Evolutionary conservation across 768 basidiomycete species (phyloP).

Genomic region (Podaxis sp.): DNA sequence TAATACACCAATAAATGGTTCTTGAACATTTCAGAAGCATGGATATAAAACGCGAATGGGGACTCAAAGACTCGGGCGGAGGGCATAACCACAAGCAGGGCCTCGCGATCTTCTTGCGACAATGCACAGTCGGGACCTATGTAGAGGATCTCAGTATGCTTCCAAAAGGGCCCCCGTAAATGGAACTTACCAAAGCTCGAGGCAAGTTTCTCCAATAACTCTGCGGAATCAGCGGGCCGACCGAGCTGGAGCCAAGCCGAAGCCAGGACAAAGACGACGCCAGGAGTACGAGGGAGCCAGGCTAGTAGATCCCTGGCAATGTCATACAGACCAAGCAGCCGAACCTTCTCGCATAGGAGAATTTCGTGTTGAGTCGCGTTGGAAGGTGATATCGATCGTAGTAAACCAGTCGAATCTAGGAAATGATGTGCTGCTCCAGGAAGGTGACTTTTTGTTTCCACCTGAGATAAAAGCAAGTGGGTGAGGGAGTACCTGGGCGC

Average conservation of each 20-base stretch:
- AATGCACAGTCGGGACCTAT: slow-evolving; percentile 50
- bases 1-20: slow-evolving; percentile 50
- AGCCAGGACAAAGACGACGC: slow-evolving; percentile 70
- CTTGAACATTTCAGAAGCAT: slow-evolving; percentile 76
- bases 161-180: too few relatives aligned
- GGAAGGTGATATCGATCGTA: slow-evolving; percentile 69
- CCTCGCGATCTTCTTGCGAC: slow-evolving; percentile 61
- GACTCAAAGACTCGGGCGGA: slow-evolving; percentile 54
- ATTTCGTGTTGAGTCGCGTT: slow-evolving; percentile 69
- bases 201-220: slow-evolving; percentile 70
- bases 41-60: slow-evolving; percentile 74
- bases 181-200: slow-evolving; percentile 66
- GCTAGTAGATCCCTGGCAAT: slow-evolving; percentile 64
- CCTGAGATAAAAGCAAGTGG: slow-evolving; percentile 58
- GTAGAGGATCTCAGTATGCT: slow-evolving; percentile 16
- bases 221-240: slow-evolving; percentile 71
- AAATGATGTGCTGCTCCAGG: slow-evolving; percentile 68
- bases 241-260: slow-evolving; percentile 66
- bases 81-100: slow-evolving; percentile 63
- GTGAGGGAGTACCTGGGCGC: slow-evolving; percentile 61
- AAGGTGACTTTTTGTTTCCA: slow-evolving; percentile 46
- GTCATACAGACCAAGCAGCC: slow-evolving; percentile 60
- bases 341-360: slow-evolving; percentile 68
- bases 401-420: slow-evolving; percentile 62
- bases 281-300: slow-evolving; percentile 80